Percentiles rank a stretch among this genome's conserved stretches.
These are phyloP conservation scores for Monosporozyma aerobia DNA, from an alignment of 805 yeast genomes.

Conservation along the genomic window DNA sequence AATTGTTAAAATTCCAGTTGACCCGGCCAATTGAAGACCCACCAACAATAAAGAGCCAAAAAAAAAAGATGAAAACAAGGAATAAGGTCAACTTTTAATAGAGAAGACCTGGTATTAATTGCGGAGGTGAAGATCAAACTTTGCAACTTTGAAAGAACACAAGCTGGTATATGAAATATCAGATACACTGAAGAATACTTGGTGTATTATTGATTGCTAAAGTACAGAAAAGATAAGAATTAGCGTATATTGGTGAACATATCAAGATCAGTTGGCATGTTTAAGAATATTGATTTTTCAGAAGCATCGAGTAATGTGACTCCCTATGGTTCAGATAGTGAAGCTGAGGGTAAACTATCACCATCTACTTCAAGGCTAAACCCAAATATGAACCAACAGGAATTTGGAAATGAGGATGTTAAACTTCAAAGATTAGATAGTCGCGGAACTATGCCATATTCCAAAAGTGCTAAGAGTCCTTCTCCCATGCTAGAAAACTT, in stretches of 20 bases:
- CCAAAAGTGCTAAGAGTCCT: not conserved
- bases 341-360: slow-evolving; percentile 2
- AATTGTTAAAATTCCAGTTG: not conserved
- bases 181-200: not conserved
- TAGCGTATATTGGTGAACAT: not conserved
- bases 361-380: not conserved
- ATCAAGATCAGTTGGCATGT: slow-evolving; percentile 1
- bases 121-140: not conserved
- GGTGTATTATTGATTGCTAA: not conserved
- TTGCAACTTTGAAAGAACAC: not conserved
- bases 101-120: not conserved
- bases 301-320: slow-evolving; percentile 1
- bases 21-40: not conserved
- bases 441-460: not conserved
- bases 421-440: not conserved
- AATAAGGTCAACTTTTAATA: not conserved
- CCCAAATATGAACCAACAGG: not conserved
- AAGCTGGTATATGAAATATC: not conserved
- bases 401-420: not conserved
- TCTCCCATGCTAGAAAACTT: slow-evolving; percentile 8
- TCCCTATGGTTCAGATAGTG: slow-evolving; percentile 6
- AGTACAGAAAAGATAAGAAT: not conserved
- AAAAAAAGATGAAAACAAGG: not conserved
- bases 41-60: not conserved
- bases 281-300: slow-evolving; percentile 5